Evolutionary conservation across 164 flowering plant genomes (phyloP), one percentile per base, ranked within the genome.

Genomic region (Brasenia schreberi): DNA sequence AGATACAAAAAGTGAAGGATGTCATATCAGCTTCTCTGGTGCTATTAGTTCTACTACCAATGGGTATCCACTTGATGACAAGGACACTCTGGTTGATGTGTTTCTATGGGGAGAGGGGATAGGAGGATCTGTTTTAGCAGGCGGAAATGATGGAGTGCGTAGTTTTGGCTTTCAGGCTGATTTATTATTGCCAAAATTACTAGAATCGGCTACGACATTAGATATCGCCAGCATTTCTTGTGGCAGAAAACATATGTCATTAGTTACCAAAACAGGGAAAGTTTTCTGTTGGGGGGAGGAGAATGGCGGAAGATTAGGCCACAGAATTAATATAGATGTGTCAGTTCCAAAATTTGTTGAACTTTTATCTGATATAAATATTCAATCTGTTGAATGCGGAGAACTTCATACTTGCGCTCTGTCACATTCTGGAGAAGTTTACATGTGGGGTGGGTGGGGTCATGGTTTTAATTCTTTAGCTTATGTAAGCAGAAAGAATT

Each of bases 201-300:
- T 85, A 16, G 87, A 85, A 65, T 81, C 92, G 5, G 71, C 84
- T 3, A 65, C 59, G 61, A 76, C 78, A 74, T 68, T 87, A 42
- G 89, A 87, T 72, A 79, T 81, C 14, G 65, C 63, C 43, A 78
- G 64, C n/a, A 74, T 87, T 71, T 76, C 92, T 58, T 73, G 83
- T 43, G 87, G 86, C 58, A 76, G 73, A 60, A 80, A 79, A 52
- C 90, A 87, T 69, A 85, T 87, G 18, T 86, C 85, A n/a, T 62
- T 87, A 53, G 83, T 84, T 42, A 87, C 94, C 14, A 81, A 73
- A 72, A 82, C 77, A 52, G 90, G 90, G 56, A 88, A 85, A 72
- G 80, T 83, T 45, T 85, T 84, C 59, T 80, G 87, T 64, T 87
- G 94, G 94, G 94, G 94, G 27, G 77, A 82, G 59, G 94, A 77